Percentiles rank a stretch among this genome's conserved stretches.
Conservation (phyloP, 116 monocot genomes). For the Zostera marina region DNA sequence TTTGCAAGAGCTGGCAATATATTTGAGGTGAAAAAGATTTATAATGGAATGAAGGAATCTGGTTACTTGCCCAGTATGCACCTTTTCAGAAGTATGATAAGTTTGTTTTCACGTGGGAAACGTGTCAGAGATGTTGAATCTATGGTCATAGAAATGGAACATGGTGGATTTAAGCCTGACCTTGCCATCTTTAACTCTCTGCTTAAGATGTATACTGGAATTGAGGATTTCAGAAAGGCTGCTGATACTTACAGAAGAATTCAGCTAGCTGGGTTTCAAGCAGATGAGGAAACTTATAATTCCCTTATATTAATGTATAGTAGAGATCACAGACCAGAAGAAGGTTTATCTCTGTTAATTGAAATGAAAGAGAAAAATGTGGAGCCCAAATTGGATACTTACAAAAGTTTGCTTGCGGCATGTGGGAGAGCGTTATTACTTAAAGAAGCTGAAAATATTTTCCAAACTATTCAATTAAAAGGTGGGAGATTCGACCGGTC, state of each 20-base stretch:
- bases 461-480: slow-evolving; percentile 35
- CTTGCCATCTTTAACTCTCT: slow-evolving; percentile 60
- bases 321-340: slow-evolving; percentile 70
- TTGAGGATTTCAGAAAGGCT: slow-evolving; percentile 60
- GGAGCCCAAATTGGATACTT: slow-evolving; percentile 71
- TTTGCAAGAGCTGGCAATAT: slow-evolving; percentile 75
- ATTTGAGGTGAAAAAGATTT: slow-evolving; percentile 97
- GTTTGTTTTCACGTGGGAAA: slow-evolving; percentile 58
- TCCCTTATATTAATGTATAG: slow-evolving; percentile 72
- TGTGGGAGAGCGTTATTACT: slow-evolving; percentile 48
- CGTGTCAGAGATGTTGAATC: slow-evolving; percentile 74
- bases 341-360: slow-evolving; percentile 68
- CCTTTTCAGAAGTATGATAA: slow-evolving; percentile 74
- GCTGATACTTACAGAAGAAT: slow-evolving; percentile 48
- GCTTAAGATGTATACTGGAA: slow-evolving; percentile 64
- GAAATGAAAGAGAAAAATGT: slow-evolving; percentile 59
- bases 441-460: slow-evolving; percentile 86
- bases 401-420: slow-evolving; percentile 87
- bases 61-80: slow-evolving; percentile 94
- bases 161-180: slow-evolving; percentile 73
- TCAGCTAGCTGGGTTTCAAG: slow-evolving; percentile 28
- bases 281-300: slow-evolving; percentile 81
- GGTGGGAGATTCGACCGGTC: slow-evolving; percentile 47
- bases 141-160: slow-evolving; percentile 77
- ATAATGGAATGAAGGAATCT: slow-evolving; percentile 91